Evolutionary conservation across 1,284 basidiomycete species (phyloP), one percentile per base, ranked within the genome.

Genomic region (Heterobasidion parviporum): DNA sequence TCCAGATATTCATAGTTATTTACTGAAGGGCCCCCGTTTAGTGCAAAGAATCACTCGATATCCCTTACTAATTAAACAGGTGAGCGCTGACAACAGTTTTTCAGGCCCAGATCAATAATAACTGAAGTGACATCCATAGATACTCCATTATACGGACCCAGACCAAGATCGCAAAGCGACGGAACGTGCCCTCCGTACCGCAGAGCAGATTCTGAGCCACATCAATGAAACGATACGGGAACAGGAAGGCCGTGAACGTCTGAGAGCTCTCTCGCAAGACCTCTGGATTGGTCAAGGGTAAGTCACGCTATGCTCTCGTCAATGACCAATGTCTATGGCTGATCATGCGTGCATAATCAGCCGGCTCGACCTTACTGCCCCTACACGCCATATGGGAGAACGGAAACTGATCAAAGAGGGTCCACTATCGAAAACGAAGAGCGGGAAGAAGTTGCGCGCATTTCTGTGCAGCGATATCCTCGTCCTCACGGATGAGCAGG

Each of bases 11-110:
- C 15, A n/a, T 15, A 36, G 8, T 43, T 43, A 54, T 41, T 44
- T 45, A 33, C 16, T 14, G 16, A 45, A 26, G 26, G 44, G 41
- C 14, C 10, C 18, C 50, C 12, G 33, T 53, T 55, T 33, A 94
- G 92, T 98, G 94, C 95, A 98, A 83, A 85, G 94, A 12, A 84
- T 97, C 54, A 96, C 94, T 1, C 79, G 92, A 57, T 98, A 97
- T 67, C 94, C 94, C 0, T 76, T 98, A 0, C 76, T 98, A 35
- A 84, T 97, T 60, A 83, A 84, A 55, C 91, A 94, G 71, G 85
- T 82, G 53, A 32, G 73, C 38, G 1, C 38, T 12, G 12, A 41
- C 3, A n/a, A 12, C n/a, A 41, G 12, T 41, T 12, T 41, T 41
- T 10, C 38, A 41, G 12, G 38, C 6, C n/a, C 2, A 3, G 2